Evolutionary conservation across 257 asterid species (phyloP).

Genomic region (Scutellaria minor): DNA sequence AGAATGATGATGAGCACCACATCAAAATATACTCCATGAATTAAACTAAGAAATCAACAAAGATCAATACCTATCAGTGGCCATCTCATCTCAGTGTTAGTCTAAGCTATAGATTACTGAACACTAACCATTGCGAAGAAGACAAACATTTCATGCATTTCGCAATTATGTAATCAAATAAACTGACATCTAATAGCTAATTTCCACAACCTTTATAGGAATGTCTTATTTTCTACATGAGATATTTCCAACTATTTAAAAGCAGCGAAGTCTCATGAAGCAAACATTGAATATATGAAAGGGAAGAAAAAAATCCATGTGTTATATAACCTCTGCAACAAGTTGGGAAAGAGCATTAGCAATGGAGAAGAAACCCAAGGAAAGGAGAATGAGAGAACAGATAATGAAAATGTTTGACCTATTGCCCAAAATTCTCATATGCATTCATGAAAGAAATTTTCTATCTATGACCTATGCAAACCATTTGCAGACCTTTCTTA

Average conservation of each 20-base stretch:
- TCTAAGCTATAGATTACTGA: too few species aligned
- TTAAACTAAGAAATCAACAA: not conserved
- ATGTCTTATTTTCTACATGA: not conserved
- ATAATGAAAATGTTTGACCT: conserved; percentile 9
- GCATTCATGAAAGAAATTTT: conserved; percentile 7
- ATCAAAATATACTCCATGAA: conserved; percentile 9
- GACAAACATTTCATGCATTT: too few species aligned
- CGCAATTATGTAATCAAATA: too few species aligned
- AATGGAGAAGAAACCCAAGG: conserved; percentile 8
- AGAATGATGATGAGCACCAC: not conserved
- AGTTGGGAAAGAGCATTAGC: conserved; percentile 12
- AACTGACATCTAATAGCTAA: too few species aligned
- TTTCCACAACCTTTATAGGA: too few species aligned
- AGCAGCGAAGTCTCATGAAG: conserved; percentile 16
- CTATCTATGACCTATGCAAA: conserved; percentile 6
- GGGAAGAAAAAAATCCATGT: not conserved
- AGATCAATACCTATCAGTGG: too few species aligned
- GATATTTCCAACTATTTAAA: conserved; percentile 12
- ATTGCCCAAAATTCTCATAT: not conserved
- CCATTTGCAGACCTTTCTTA: conserved; percentile 7
- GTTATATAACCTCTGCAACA: not conserved
- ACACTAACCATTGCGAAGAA: too few species aligned
- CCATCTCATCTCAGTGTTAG: too few species aligned
- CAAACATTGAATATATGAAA: conserved; percentile 6
- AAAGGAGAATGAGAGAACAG: conserved; percentile 7